Base-by-base conservation (phyloP, 495 filamentous ascomycete genomes). In the Thermochaetoides thermophila region DNA sequence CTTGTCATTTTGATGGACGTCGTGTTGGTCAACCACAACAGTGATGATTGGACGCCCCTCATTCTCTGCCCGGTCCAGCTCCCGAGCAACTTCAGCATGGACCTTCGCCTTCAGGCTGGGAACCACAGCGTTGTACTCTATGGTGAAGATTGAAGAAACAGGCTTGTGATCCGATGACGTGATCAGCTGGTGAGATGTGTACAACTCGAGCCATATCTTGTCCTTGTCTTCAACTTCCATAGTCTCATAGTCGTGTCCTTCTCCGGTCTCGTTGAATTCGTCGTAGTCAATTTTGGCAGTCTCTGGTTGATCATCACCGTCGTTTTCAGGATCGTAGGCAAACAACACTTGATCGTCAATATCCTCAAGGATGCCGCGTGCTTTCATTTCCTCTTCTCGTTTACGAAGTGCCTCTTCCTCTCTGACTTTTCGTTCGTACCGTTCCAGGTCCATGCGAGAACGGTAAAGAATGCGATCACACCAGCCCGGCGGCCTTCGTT, bases 101-200 rank as follows among this genome's bases (percentile, higher is more conserved):
- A 96, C 61, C 40, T 74, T 78, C 6, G 80, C 67, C 51, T 86
- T 94, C 16, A 91, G 57, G 12, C 84, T 74, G 0, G 84, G 73
- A 7, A 86, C 74, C 5, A 91, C 84, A 3, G 80, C 78, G 38
- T 94, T 81, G 48, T 84, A 94, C 12, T 71, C 71, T 3, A 99
- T 50, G 0, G 68, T 76, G 43, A 95, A 96, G 2, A 81, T 57
- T 7, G 82, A 81, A 38, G 72, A 69, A 7, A 96, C 49, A 0
- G 91, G 91, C 52, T 99, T 99, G 52, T 99, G 91, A 51, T 99
- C 91, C 4, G 87, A 95, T 2, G 91, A 91, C 9, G 80, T 64
- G 10, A 96, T 73, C 16, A 79, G 71, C 51, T 94, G 86, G 47
- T 94, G 82, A 2, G 87, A 84, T 2, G 74, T 72, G 52, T 99